Conservation (phyloP, 768 basidiomycete genomes). For the Rhodotorula kratochvilovae region DNA sequence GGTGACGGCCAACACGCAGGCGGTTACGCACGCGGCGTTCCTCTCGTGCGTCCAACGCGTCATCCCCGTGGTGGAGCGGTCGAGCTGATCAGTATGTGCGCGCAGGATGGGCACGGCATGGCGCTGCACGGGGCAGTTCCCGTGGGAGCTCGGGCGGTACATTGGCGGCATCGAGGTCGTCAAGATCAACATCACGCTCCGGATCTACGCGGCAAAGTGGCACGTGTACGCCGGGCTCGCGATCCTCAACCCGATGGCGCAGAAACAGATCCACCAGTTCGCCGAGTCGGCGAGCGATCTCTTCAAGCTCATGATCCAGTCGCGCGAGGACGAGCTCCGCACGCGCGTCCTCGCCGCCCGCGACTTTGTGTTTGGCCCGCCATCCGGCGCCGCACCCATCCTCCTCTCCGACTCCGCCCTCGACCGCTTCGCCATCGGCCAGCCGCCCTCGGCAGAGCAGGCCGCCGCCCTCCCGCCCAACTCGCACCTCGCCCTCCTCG, state of each 20-base stretch:
- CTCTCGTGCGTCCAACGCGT: slow-evolving; percentile 59
- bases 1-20: slow-evolving; percentile 97
- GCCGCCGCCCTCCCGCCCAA: slow-evolving; percentile 56
- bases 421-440: slow-evolving; percentile 81
- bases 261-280: slow-evolving; percentile 83
- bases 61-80: not conserved
- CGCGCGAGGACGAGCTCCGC: slow-evolving; percentile 57
- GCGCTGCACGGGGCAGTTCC: slow-evolving; percentile 69
- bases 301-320: slow-evolving; percentile 89
- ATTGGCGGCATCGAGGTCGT: slow-evolving; percentile 96
- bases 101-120: slow-evolving; percentile 96
- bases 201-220: slow-evolving; percentile 96
- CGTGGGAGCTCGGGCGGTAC: slow-evolving; percentile 89
- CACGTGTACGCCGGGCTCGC: slow-evolving; percentile 99
- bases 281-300: slow-evolving; percentile 77
- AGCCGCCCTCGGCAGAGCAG: slow-evolving; percentile 36
- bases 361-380: slow-evolving; percentile 65
- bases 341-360: slow-evolving; percentile 69
- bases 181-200: slow-evolving; percentile 92
- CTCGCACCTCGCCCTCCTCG: slow-evolving; percentile 86
- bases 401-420: slow-evolving; percentile 77
- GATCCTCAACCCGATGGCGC: slow-evolving; percentile 87
- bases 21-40: slow-evolving; percentile 96
- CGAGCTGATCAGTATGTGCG: not conserved
- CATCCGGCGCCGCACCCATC: slow-evolving; percentile 55